These are phyloP conservation scores for Alopecurus myosuroides DNA, from an alignment of 176 grass and related monocot genomes.

Conservation along the genomic window DNA sequence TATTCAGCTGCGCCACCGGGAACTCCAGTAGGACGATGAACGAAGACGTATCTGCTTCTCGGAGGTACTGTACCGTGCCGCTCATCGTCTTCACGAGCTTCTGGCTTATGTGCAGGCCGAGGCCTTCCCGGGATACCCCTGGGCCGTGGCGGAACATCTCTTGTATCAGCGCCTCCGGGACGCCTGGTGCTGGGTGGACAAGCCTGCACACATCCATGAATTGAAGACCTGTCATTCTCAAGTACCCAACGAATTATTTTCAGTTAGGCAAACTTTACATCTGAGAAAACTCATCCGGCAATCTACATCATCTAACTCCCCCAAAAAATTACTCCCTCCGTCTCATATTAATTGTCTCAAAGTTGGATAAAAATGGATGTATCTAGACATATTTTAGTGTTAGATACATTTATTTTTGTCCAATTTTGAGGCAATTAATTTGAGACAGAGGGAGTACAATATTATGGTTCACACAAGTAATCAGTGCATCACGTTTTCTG, in stretches of 20 bases:
- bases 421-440: no score
- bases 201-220: conserved; percentile 50
- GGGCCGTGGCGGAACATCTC: conserved; percentile 86
- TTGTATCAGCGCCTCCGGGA: conserved; percentile 76
- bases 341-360: no score
- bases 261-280: not conserved
- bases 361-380: no score
- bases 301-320: not conserved
- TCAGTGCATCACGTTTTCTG: not conserved
- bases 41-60: conserved; percentile 70
- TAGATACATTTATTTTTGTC: no score
- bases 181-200: conserved; percentile 74
- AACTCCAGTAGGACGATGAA: conserved; percentile 85
- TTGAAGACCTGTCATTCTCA: not conserved
- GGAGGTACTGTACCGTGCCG: conserved; percentile 75
- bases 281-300: not conserved
- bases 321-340: no score
- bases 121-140: conserved; percentile 64
- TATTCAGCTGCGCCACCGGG: conserved; percentile 47
- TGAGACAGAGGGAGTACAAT: no score
- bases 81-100: conserved; percentile 90
- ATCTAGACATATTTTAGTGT: no score
- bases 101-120: conserved; percentile 80
- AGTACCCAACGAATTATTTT: not conserved
- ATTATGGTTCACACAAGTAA: not conserved